Evolutionary conservation across 1,284 basidiomycete genomes (phyloP).

Genomic region (Sphaerobolus stellatus): DNA sequence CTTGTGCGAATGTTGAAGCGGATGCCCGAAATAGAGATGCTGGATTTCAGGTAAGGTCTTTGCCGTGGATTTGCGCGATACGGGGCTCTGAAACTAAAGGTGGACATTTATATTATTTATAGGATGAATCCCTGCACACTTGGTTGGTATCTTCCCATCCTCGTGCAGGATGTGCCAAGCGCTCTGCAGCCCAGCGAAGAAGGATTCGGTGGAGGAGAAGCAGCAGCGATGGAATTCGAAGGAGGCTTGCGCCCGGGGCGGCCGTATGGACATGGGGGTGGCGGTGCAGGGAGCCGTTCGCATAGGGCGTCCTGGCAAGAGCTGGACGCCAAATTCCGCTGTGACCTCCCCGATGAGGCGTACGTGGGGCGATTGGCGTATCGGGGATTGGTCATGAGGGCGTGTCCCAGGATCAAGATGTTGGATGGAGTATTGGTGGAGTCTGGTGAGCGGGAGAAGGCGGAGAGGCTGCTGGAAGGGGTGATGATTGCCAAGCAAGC

Average conservation of each 20-base stretch:
- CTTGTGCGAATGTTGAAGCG: conserved; percentile 69
- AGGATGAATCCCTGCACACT: conserved; percentile 95
- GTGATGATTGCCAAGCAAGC: conserved; percentile 31
- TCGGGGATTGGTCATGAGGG: conserved; percentile 81
- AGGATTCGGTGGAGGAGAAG: conserved; percentile 12
- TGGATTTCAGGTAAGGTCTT: conserved; percentile 85
- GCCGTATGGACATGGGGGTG: conserved; percentile 9
- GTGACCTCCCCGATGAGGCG: conserved; percentile 81
- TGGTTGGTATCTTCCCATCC: conserved; percentile 89
- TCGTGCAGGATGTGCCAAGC: conserved; percentile 58
- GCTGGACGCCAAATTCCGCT: conserved; percentile 82
- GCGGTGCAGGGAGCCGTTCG: conserved; percentile 19
- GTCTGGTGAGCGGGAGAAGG: conserved; percentile 81
- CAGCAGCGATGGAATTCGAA: too few relatives aligned
- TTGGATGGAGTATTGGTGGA: conserved; percentile 82
- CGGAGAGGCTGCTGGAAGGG: conserved; percentile 63
- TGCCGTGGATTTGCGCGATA: conserved; percentile 1
- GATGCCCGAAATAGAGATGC: conserved; percentile 75
- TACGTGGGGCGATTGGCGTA: conserved; percentile 86
- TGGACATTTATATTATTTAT: conserved; percentile 19
- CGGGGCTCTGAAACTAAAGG: too few relatives aligned
- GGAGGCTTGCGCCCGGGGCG: conserved; percentile 16
- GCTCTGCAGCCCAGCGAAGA: conserved; percentile 59
- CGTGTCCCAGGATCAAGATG: conserved; percentile 62
- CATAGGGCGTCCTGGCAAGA: conserved; percentile 55